Percentiles rank a stretch among this genome's conserved stretches.
These are phyloP conservation scores for Kandelia obovata DNA, from an alignment of 345 rosid genomes.

Conservation along the genomic window DNA sequence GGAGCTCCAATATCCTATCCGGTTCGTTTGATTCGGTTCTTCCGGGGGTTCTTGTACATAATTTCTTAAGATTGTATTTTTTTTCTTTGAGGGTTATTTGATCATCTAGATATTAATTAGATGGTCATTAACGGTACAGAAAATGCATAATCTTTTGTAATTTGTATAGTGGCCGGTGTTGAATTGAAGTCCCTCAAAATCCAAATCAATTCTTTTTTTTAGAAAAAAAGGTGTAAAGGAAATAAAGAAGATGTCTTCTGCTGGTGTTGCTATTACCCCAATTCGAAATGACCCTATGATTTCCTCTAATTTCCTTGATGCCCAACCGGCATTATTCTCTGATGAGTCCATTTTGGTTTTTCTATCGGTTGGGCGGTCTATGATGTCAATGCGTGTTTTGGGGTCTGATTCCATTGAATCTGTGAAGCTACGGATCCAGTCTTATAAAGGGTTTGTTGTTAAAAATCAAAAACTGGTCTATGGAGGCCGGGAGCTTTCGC, in stretches of 20 bases:
- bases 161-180: background rate
- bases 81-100: background rate
- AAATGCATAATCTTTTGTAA: constrained; percentile 2
- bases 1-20: no score
- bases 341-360: constrained; percentile 56
- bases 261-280: constrained; percentile 48
- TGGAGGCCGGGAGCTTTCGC: constrained; percentile 59
- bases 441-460: constrained; percentile 58
- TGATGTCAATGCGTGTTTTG: constrained; percentile 50
- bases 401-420: constrained; percentile 66
- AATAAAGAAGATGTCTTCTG: constrained; percentile 48
- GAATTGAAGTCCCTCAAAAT: constrained; percentile 1
- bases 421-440: constrained; percentile 67
- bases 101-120: constrained; percentile 9
- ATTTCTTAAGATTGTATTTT: background rate
- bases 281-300: constrained; percentile 33
- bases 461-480: constrained; percentile 72
- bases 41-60: constrained; percentile 1
- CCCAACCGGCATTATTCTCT: constrained; percentile 13
- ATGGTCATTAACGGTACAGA: background rate
- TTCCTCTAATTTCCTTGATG: constrained; percentile 26
- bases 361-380: constrained; percentile 33
- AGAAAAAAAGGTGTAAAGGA: background rate
- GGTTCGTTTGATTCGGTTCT: background rate
- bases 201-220: background rate